Base-by-base conservation (phyloP, 202 grass and related monocot species). In the Tripidium arundinaceum region DNA sequence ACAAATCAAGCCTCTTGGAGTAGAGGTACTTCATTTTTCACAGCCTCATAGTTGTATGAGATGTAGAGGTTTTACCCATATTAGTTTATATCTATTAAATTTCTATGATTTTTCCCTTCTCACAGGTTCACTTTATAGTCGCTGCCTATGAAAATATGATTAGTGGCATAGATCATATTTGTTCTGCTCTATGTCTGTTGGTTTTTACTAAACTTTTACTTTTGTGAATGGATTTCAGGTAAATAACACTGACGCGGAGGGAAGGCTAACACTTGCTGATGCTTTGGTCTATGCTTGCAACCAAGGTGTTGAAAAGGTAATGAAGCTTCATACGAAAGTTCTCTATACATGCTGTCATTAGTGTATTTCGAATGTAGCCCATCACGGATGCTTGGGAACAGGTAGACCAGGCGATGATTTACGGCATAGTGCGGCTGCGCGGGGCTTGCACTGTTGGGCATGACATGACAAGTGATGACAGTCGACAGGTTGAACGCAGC, bases 211-310 rank as follows among this genome's bases (percentile, higher is more conserved):
- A 58, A 63, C 39, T 69, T 21, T 42, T 75, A 39, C 63, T 82
- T 77, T n/a, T 62, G 41, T 68, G 45, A 77, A 31, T 65, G 26
- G 37, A 15, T 68, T 87, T 18, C 39, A 98, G 95, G 95, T 98
- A 72, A 95, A 98, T 87, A 98, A 98, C 60, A 98, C 95, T 82
- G 95, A 98, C 81, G 92, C 95, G 0, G 95, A 98, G 81, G 95
- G 92, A 80, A 94, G 95, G 88, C 95, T 98, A 79, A 98, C 95
- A 24, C 95, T 98, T 72, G 95, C 92, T 39, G 95, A 98, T 34
- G 95, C 95, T 58, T 86, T 98, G 84, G 84, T 98, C 27, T 98
- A 98, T 85, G 95, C 95, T 84, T 95, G 95, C 83, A 95, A 90
- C 75, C 92, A 95, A 91, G 95, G 95, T 27, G 86, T 94, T 84